Evolutionary conservation across 2,329 filamentous ascomycete genomes (phyloP).

Genomic region (Clonostachys solani): DNA sequence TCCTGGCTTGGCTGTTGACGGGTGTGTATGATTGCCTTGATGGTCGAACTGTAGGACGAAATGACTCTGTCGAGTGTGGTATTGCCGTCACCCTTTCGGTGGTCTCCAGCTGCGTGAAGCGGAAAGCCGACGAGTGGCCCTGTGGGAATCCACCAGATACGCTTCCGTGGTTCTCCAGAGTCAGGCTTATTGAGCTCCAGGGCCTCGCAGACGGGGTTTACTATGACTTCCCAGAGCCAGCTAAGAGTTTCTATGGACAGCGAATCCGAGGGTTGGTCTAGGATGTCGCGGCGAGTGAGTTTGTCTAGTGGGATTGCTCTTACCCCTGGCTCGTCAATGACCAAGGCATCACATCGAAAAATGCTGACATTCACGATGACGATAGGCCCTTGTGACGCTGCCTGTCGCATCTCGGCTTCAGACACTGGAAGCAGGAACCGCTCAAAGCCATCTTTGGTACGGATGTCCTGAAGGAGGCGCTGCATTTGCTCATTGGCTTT

Average conservation of each 20-base stretch:
- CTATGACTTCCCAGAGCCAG: not conserved
- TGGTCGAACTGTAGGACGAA: not conserved
- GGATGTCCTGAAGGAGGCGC: not conserved
- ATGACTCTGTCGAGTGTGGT: not conserved
- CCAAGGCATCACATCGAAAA: not conserved
- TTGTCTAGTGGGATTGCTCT: not conserved
- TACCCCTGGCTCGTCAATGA: not conserved
- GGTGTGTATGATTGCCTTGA: not conserved
- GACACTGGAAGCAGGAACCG: not conserved
- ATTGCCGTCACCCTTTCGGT: not conserved
- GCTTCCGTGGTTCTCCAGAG: not conserved
- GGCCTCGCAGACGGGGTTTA: not conserved
- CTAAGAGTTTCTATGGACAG: not conserved
- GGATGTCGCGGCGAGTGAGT: not conserved
- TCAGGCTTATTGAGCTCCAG: not conserved
- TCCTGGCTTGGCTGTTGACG: no score
- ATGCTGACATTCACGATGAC: not conserved
- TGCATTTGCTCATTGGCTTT: no score
- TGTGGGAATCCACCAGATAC: not conserved
- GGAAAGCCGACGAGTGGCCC: not conserved
- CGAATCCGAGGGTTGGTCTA: not conserved
- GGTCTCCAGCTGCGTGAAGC: not conserved
- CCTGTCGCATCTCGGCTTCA: not conserved
- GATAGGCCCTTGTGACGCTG: not conserved
- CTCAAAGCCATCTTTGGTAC: not conserved